Evolutionary conservation across 2,329 filamentous ascomycete species (phyloP), one percentile per base, ranked within the genome.

Genomic region (Aureobasidium sp.): DNA sequence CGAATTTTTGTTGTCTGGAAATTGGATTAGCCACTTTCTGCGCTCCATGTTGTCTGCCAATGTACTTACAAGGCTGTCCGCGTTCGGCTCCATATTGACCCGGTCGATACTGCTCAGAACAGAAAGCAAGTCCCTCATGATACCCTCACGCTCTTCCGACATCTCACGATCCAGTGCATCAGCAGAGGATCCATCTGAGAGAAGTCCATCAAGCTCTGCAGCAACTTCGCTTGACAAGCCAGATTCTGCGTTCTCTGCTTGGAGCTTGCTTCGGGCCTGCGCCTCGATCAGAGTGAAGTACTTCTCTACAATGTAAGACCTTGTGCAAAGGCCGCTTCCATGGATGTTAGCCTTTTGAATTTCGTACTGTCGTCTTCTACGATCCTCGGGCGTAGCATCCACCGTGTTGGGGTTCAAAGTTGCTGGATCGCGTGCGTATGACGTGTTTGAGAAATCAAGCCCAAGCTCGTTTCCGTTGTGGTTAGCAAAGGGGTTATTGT

Each of bases 271-370:
- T n/a, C 67, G 68, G 23, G 67, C 67, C 68, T 87, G 84, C 1
- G 86, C 83, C 59, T 91, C 88, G 41, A 86, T 84, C 1, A 94
- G 79, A 67, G 86, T 86, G 73, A 90, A 90, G 75, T 93, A 96
- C 66, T 91, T 87, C 72, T 96, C 90, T 0, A 95, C 90, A 62
- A 93, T 85, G 71, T 91, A 92, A 0, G 89, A 93, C 27, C 91
- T 83, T 0, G 90, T 95, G 2, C 87, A 86, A 10, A 96, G 79
- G 69, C 91, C 88, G 6, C 88, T 93, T 2, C 87, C 85, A 70
- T 93, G 91, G 42, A 96, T 89, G 72, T 96, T 96, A 7, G 90
- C 89, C 72, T 95, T 96, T 72, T 96, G 91, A 34, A 96, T 94
- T 74, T 96, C 91, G 67, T 87, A 91, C 70, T 94, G 90, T 5